Base-by-base conservation (phyloP, 1,284 basidiomycete species). In the Coniophora puteana region DNA sequence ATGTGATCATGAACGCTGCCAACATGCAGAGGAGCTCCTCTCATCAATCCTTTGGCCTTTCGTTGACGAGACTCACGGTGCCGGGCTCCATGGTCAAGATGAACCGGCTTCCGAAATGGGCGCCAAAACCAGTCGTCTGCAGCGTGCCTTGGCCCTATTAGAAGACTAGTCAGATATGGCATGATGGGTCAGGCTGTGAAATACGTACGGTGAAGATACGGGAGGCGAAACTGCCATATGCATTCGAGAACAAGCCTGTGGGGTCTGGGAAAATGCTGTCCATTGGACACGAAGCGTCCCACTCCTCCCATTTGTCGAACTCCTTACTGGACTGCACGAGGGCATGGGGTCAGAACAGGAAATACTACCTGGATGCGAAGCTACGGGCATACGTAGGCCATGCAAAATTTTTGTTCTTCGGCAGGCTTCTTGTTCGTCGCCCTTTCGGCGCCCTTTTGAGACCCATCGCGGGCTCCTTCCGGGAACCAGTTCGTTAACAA, bases 61-160 rank as follows among this genome's bases (percentile, higher is more conserved):
- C n/a, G n/a, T n/a, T n/a, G n/a, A n/a, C n/a, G 7, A 93, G 67
- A 63, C 96, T 93, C 44, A 97, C 84, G 0, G 89, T 88, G 61
- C 97, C 93, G 50, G 95, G 79, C 63, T 99, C 95, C 3, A 98
- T 92, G 0, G 95, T 98, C 1, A 93, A 92, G 42, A 98, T 93
- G 61, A 98, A 97, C 13, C 94, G 76, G 3, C 89, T 84, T 4
- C 91, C 81, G 57, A 98, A 76, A 53, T 95, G 92, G 0, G 93
- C 89, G 5, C 88, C 90, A 27, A 96, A 81, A 24, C 94, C 92
- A 1, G 93, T 96, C 2, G 93, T 96, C 64, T 99, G 94, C 12
- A 76, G 83, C 5, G 92, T 94, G 14, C 83, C 76, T 59, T 89
- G 87, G 8, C 87, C 89, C 83, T 78, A 34, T 30, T n/a, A n/a